Percentiles rank a stretch among this genome's conserved stretches.
Conservation (phyloP, 805 yeast species). For the Candida schatavii region DNA sequence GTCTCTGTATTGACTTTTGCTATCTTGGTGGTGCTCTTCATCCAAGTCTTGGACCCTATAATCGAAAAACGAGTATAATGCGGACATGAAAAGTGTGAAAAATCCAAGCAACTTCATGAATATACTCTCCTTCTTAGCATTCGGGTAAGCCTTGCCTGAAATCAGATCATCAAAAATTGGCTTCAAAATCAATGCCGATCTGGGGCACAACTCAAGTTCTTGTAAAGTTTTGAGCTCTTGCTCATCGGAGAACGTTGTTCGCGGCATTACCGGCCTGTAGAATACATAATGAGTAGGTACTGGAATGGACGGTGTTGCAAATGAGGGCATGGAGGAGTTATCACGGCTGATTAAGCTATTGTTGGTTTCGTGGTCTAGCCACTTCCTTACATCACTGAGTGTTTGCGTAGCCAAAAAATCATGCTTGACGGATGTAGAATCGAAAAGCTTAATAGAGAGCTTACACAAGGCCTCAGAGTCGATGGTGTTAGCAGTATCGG, state of each 20-base stretch:
- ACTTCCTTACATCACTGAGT: constrained; percentile 56
- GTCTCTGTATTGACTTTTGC: not conserved
- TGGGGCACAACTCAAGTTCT: constrained; percentile 60
- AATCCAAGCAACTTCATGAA: constrained; percentile 7
- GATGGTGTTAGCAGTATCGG: not conserved
- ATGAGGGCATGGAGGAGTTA: constrained; percentile 44
- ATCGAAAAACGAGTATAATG: constrained; percentile 40
- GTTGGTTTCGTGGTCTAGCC: constrained; percentile 51
- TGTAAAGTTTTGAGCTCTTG: constrained; percentile 51
- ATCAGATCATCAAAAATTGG: constrained; percentile 43
- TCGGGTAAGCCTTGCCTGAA: constrained; percentile 8
- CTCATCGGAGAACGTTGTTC: constrained; percentile 47
- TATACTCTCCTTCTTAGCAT: constrained; percentile 8
- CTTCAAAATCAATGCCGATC: constrained; percentile 73
- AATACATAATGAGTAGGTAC: constrained; percentile 47
- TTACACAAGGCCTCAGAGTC: constrained; percentile 26
- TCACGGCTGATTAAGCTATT: constrained; percentile 37
- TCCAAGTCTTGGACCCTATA: constrained; percentile 25
- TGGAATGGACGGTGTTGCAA: constrained; percentile 54
- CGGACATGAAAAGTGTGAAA: constrained; percentile 20
- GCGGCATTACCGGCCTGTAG: constrained; percentile 42
- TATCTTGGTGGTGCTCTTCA: no score
- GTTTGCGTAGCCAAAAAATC: constrained; percentile 46
- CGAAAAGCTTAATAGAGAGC: constrained; percentile 61
- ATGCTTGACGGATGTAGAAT: constrained; percentile 58